Evolutionary conservation across 371 early-diverging fungal genomes (phyloP).

Genomic region (Circinella minor): DNA sequence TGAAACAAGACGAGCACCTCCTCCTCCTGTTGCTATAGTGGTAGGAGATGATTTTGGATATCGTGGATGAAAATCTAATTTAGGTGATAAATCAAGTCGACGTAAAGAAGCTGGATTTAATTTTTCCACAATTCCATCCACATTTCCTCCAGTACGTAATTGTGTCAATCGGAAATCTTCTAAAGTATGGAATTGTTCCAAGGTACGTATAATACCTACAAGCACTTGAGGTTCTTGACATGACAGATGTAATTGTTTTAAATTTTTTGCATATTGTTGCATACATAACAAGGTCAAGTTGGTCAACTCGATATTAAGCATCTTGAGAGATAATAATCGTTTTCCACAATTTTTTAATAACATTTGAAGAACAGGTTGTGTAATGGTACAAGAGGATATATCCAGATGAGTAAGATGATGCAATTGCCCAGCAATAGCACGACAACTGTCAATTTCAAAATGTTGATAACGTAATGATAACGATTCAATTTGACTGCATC

Average conservation of each 20-base stretch:
- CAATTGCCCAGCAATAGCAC: constrained; percentile 14
- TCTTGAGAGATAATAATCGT: constrained; percentile 33
- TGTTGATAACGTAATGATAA: constrained; percentile 44
- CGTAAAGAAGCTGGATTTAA: constrained; percentile 21
- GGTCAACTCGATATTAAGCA: constrained; percentile 45
- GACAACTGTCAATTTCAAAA: constrained; percentile 17
- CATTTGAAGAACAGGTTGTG: constrained; percentile 30
- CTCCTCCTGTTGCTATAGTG: neutral
- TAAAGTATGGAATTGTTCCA: constrained; percentile 19
- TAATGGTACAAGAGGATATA: constrained; percentile 41
- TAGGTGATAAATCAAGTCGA: constrained; percentile 32
- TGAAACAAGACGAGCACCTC: neutral
- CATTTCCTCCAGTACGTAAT: constrained; percentile 33
- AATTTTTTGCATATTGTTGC: constrained; percentile 19
- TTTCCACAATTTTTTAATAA: constrained; percentile 27
- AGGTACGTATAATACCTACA: constrained; percentile 20
- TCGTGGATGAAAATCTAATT: constrained; percentile 36
- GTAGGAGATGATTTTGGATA: neutral
- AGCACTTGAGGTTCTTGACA: constrained; percentile 30
- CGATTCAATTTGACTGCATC: constrained; percentile 16
- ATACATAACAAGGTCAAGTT: constrained; percentile 34
- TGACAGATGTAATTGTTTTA: constrained; percentile 40
- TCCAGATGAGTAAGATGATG: constrained; percentile 33
- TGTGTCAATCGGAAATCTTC: constrained; percentile 48
- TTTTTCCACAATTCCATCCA: constrained; percentile 26